Evolutionary conservation across 805 yeast species (phyloP).

Genomic region (Lipomyces starkeyi): DNA sequence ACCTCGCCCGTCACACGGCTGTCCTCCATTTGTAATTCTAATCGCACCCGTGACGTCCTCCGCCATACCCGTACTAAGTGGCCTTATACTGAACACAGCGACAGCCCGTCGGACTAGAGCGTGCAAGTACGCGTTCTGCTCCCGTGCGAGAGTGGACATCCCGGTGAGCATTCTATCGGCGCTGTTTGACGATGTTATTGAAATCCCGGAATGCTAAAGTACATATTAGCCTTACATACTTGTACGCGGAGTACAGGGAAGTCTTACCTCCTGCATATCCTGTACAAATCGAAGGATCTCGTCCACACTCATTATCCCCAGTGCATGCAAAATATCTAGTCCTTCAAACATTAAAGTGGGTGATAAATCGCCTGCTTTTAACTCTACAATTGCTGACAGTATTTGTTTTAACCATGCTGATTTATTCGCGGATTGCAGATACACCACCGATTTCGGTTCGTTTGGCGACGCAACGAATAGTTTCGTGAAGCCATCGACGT

Average conservation of each 20-base stretch:
- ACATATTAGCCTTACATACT: background rate
- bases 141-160: slow-evolving; percentile 5
- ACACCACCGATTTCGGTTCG: slow-evolving; percentile 2
- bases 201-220: background rate
- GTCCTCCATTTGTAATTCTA: slow-evolving; percentile 30
- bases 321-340: slow-evolving; percentile 23
- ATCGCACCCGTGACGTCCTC: slow-evolving; percentile 36
- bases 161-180: background rate
- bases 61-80: slow-evolving; percentile 34
- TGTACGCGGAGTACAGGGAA: background rate
- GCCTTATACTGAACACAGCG: slow-evolving; percentile 33
- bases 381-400: background rate
- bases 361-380: background rate
- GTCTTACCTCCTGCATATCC: slow-evolving; percentile 23
- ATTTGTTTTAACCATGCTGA: slow-evolving; percentile 19
- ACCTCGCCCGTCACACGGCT: slow-evolving; percentile 1
- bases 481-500: slow-evolving; percentile 25
- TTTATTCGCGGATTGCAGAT: slow-evolving; percentile 13
- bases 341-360: slow-evolving; percentile 29
- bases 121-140: slow-evolving; percentile 10
- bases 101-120: slow-evolving; percentile 17
- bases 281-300: slow-evolving; percentile 15
- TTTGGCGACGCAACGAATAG: slow-evolving; percentile 4
- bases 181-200: background rate
- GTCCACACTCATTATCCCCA: slow-evolving; percentile 9